These are phyloP conservation scores for Drosera spatulata DNA, from an alignment of 179 eudicot genomes.

Conservation along the genomic window DNA sequence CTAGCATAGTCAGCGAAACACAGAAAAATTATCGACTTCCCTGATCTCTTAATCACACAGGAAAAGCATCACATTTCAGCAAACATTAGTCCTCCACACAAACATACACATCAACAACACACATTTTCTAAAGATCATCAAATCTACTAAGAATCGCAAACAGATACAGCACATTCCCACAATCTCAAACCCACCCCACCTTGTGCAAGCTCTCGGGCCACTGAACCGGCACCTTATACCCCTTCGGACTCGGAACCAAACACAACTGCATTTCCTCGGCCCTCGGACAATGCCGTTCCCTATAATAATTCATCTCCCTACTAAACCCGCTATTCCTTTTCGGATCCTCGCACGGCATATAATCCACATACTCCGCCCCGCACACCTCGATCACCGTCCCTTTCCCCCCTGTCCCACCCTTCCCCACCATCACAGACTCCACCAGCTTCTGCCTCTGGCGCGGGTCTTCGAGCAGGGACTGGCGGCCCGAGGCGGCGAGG, in stretches of 20 bases:
- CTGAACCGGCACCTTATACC: slow-evolving; percentile 62
- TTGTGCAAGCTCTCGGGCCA: slow-evolving; percentile 95
- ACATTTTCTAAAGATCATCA: too few species aligned
- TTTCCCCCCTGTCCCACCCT: slow-evolving; percentile 2
- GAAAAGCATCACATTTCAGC: too few species aligned
- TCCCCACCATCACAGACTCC: slow-evolving; percentile 29
- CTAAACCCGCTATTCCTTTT: slow-evolving; percentile 66
- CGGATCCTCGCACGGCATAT: slow-evolving; percentile 99
- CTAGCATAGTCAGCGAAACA: too few species aligned
- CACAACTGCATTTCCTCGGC: slow-evolving; percentile 59
- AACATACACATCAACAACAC: too few species aligned
- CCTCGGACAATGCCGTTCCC: slow-evolving; percentile 85
- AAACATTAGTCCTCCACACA: too few species aligned
- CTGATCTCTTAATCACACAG: too few species aligned
- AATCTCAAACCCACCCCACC: slow-evolving; percentile 13
- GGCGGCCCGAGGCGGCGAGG: slow-evolving; percentile 74
- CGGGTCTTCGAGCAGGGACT: slow-evolving; percentile 53
- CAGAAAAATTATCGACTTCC: too few species aligned
- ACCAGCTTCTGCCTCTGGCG: slow-evolving; percentile 37
- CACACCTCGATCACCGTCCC: slow-evolving; percentile 42
- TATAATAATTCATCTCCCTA: slow-evolving; percentile 81
- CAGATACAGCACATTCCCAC: too few species aligned
- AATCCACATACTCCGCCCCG: slow-evolving; percentile 64
- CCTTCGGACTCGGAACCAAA: slow-evolving; percentile 66
- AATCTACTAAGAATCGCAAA: too few species aligned